Percentiles rank a stretch among this genome's conserved stretches.
These are phyloP conservation scores for Candida krabiensis DNA, from an alignment of 805 yeast species.

Conservation along the genomic window DNA sequence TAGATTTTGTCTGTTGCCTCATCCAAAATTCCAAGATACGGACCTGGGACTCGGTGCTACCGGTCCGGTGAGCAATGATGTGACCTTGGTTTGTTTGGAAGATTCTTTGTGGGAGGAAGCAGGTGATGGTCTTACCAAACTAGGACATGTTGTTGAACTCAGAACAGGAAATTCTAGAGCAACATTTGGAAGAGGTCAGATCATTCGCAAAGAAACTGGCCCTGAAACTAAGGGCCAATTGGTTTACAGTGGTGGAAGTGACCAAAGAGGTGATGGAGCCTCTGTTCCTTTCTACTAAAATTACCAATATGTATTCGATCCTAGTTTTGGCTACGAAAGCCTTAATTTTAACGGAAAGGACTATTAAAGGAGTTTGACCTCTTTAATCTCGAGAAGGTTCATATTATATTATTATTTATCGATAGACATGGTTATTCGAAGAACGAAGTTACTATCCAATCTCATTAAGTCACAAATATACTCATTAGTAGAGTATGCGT, in stretches of 20 bases:
- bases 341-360: background rate
- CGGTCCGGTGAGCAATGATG: constrained; percentile 61
- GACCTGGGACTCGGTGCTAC: constrained; percentile 61
- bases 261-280: constrained; percentile 84
- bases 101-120: constrained; percentile 56
- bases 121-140: constrained; percentile 40
- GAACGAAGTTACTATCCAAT: too few species aligned
- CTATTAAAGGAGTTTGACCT: too few species aligned
- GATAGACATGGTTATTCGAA: too few species aligned
- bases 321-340: constrained; percentile 14
- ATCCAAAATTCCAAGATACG: constrained; percentile 38
- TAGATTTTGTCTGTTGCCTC: constrained; percentile 62
- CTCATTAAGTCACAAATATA: too few species aligned
- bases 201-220: constrained; percentile 49
- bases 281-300: constrained; percentile 49
- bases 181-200: constrained; percentile 65
- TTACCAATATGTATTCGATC: constrained; percentile 12
- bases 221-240: constrained; percentile 27
- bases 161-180: constrained; percentile 42
- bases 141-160: constrained; percentile 59
- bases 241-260: constrained; percentile 71
- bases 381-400: too few species aligned
- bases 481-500: too few species aligned
- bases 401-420: too few species aligned
- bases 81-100: constrained; percentile 62